Percentiles rank a stretch among this genome's conserved stretches.
Conservation (phyloP, 2,329 filamentous ascomycete genomes). For the Aspergillus hortae region DNA sequence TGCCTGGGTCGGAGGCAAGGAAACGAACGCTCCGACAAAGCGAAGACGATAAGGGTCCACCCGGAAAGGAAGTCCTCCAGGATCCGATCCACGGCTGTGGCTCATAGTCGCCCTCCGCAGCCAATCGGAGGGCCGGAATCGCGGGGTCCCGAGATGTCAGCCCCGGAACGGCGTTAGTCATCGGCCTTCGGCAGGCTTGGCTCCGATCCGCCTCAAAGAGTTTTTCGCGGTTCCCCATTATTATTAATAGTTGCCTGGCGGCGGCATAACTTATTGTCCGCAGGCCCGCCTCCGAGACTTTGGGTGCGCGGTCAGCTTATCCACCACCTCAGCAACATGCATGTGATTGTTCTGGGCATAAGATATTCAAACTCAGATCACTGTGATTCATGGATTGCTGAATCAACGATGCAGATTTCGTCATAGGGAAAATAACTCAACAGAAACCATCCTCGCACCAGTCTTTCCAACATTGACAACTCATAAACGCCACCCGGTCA, state of each 20-base stretch:
- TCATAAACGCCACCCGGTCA: conserved; percentile 27
- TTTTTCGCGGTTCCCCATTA: no score
- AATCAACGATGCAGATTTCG: conserved; percentile 10
- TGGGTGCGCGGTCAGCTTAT: no score
- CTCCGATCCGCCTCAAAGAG: neutral
- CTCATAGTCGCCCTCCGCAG: neutral
- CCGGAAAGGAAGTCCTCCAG: no score
- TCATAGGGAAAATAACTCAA: neutral
- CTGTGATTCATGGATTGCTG: no score
- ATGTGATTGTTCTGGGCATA: no score
- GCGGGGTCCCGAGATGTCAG: neutral
- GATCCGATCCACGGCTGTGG: no score
- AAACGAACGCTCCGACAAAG: neutral
- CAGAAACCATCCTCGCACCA: neutral
- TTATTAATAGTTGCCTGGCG: no score
- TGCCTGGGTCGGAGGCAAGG: no score
- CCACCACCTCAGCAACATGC: no score
- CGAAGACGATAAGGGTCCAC: neutral
- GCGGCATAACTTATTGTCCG: no score
- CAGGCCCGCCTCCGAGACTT: no score
- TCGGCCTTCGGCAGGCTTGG: neutral
- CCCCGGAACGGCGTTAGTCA: neutral
- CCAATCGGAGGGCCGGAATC: neutral
- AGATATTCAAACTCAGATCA: no score
- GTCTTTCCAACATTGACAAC: conserved; percentile 2